Evolutionary conservation across 2,329 filamentous ascomycete species (phyloP).

Genomic region (Colletotrichum sp.): DNA sequence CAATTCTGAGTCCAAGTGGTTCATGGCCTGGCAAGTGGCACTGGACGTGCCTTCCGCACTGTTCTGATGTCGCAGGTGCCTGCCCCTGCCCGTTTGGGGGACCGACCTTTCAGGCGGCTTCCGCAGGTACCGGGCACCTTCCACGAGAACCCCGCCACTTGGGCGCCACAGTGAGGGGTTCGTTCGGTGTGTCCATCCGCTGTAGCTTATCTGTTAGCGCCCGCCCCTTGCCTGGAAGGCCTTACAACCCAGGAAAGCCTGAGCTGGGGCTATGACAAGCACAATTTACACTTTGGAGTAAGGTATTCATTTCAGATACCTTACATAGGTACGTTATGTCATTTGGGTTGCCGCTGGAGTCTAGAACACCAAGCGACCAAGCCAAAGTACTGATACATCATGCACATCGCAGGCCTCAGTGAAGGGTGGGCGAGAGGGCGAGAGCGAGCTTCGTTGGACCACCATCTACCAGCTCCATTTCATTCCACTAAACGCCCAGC

Average conservation of each 20-base stretch:
- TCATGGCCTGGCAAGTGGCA: constrained; percentile 4
- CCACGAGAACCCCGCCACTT: not conserved
- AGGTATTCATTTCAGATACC: not conserved
- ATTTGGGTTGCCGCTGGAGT: not conserved
- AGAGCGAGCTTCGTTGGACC: not conserved
- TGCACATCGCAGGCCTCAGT: not conserved
- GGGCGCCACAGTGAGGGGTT: not conserved
- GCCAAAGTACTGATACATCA: not conserved
- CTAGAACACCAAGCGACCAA: not conserved
- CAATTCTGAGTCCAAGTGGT: constrained; percentile 4
- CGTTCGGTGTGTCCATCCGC: not conserved
- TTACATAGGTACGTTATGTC: not conserved
- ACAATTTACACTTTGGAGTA: not conserved
- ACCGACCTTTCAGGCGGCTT: not conserved
- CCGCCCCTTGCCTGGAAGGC: not conserved
- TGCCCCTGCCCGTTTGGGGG: not conserved
- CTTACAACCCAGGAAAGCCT: not conserved
- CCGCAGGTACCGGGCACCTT: not conserved
- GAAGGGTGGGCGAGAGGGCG: not conserved
- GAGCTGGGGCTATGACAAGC: not conserved
- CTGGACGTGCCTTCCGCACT: not conserved
- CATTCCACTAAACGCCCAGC: not conserved
- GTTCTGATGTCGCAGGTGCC: not conserved
- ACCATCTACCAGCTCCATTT: not conserved
- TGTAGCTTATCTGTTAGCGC: not conserved